Conservation (phyloP, 2,329 filamentous ascomycete genomes). For the Aureobasidium sp. region DNA sequence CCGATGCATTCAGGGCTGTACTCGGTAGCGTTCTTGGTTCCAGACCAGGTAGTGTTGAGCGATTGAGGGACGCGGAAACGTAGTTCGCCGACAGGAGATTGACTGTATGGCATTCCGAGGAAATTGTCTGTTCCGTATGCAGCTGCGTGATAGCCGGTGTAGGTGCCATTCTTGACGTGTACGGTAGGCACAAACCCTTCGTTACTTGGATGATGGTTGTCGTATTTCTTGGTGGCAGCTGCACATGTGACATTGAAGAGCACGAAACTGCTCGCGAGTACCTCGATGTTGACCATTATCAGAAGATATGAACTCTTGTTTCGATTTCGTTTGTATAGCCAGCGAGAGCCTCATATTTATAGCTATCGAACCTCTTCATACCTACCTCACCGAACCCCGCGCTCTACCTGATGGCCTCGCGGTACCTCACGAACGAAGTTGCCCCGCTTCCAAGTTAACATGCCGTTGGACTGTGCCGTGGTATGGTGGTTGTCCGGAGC, state of each 20-base stretch:
- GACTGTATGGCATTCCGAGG: constrained; percentile 49
- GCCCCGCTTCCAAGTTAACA: not conserved
- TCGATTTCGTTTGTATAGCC: not conserved
- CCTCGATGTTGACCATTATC: not conserved
- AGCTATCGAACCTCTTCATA: not conserved
- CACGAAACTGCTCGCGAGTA: not conserved
- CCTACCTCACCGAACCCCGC: not conserved
- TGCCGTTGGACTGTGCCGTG: not conserved
- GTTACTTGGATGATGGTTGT: not conserved
- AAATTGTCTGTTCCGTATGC: constrained; percentile 43
- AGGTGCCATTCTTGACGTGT: constrained; percentile 39
- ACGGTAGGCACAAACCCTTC: constrained; percentile 22
- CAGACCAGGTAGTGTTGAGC: constrained; percentile 40
- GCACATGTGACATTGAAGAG: not conserved
- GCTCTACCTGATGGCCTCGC: not conserved
- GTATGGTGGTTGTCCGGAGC: not conserved
- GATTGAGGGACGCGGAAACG: constrained; percentile 45
- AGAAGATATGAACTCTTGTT: not conserved
- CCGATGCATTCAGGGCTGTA: constrained; percentile 42
- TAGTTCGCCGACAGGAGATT: constrained; percentile 43
- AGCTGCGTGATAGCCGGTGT: constrained; percentile 33
- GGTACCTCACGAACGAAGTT: not conserved
- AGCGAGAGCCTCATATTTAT: not conserved
- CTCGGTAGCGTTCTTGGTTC: constrained; percentile 32
- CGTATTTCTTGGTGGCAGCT: not conserved